Percentiles rank a stretch among this genome's conserved stretches.
Evolutionary conservation across 2,329 filamentous ascomycete species (phyloP).

Genomic region (Leptosphaerulina australis): DNA sequence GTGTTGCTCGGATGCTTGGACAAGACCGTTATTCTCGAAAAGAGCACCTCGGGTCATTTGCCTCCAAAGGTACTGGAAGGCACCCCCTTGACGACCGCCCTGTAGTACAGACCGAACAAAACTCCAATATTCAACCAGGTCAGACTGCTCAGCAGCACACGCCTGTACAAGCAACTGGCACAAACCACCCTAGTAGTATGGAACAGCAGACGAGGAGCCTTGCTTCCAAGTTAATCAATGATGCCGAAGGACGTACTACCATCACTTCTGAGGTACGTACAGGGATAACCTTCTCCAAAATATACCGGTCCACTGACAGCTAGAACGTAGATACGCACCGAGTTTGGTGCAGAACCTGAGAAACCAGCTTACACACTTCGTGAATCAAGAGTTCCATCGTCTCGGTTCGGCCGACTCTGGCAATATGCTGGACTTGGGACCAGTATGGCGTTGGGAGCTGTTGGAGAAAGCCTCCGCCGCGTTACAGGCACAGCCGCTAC

Average conservation of each 20-base stretch:
- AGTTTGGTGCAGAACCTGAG: slow-evolving; percentile 34
- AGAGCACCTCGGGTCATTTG: slow-evolving; percentile 37
- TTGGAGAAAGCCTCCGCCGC: slow-evolving; percentile 82
- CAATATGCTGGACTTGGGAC: slow-evolving; percentile 93
- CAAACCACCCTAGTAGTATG: slow-evolving; percentile 22
- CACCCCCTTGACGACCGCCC: slow-evolving; percentile 48
- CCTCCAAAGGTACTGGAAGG: slow-evolving; percentile 34
- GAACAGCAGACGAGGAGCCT: slow-evolving; percentile 53
- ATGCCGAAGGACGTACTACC: slow-evolving; percentile 30
- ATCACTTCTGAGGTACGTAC: slow-evolving; percentile 36
- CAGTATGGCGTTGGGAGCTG: slow-evolving; percentile 92
- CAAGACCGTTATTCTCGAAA: slow-evolving; percentile 49
- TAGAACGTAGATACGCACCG: slow-evolving; percentile 39
- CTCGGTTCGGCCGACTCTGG: slow-evolving; percentile 85
- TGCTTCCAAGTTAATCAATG: slow-evolving; percentile 55
- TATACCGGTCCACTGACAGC: slow-evolving; percentile 57
- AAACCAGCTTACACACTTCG: slow-evolving; percentile 69
- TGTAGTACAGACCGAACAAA: slow-evolving; percentile 44
- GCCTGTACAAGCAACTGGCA: slow-evolving; percentile 10
- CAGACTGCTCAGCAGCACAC: slow-evolving; percentile 22
- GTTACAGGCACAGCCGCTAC: slow-evolving; percentile 69
- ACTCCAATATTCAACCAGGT: slow-evolving; percentile 42
- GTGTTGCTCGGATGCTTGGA: slow-evolving; percentile 62
- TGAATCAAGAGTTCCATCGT: slow-evolving; percentile 89
- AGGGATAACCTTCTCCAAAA: slow-evolving; percentile 4